phyloP scores from a whole-genome alignment of 108 stramenopile species.

The Cyclotella sp. region DNA sequence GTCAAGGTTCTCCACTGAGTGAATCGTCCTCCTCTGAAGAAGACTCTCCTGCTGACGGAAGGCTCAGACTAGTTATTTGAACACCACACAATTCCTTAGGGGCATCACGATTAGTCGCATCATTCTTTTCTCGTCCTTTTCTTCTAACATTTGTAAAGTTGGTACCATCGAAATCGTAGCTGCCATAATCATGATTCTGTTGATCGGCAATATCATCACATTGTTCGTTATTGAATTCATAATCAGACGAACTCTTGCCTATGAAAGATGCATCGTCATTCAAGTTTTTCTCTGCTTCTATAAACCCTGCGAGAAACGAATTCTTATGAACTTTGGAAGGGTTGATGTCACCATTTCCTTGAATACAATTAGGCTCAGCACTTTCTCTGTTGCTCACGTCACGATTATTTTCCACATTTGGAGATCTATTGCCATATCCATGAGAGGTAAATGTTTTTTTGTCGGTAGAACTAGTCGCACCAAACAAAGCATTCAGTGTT shows the following conservation, averaged over 20 bases:
- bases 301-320: neutral
- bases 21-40: conserved; percentile 3
- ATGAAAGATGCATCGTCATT: neutral
- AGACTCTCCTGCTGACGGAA: conserved; percentile 2
- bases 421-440: neutral
- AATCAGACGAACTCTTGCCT: neutral
- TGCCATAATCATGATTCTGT: neutral
- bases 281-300: neutral
- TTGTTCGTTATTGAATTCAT: neutral
- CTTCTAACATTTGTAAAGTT: neutral
- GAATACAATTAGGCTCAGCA: neutral
- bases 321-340: neutral
- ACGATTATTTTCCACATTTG: neutral
- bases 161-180: neutral
- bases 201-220: neutral
- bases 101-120: neutral
- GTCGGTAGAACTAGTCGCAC: neutral
- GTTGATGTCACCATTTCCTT: neutral
- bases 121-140: no score
- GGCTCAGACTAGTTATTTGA: neutral
- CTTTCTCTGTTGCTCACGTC: neutral
- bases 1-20: no score
- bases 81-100: neutral
- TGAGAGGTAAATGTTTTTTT: neutral
- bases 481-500: neutral